phyloP scores from a whole-genome alignment of 2,329 filamentous ascomycete species.

The Fusarium anguioides region DNA sequence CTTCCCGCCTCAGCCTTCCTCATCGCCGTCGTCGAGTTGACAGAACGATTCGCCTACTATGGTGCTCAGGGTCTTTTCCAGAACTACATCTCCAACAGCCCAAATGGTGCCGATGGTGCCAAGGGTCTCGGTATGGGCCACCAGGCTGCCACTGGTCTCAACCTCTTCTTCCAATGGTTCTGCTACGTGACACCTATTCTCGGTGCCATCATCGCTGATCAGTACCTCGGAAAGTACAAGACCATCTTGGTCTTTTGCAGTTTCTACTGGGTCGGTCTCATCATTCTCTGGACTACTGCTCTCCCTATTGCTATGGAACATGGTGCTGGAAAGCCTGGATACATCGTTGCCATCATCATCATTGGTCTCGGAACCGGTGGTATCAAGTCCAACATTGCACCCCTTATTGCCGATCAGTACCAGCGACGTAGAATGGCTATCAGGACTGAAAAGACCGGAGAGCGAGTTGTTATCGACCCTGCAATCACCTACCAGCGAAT shows the following conservation, averaged over 20 bases:
- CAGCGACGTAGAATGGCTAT: constrained; percentile 63
- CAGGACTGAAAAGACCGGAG: constrained; percentile 60
- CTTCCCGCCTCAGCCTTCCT: constrained; percentile 66
- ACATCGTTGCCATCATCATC: constrained; percentile 67
- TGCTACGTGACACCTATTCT: constrained; percentile 57
- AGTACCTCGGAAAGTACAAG: constrained; percentile 70
- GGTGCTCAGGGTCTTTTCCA: constrained; percentile 65
- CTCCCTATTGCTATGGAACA: constrained; percentile 52
- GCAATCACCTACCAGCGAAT: constrained; percentile 74
- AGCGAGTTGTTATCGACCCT: constrained; percentile 74
- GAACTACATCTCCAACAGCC: constrained; percentile 61
- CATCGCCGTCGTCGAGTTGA: constrained; percentile 66
- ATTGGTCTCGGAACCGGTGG: constrained; percentile 75
- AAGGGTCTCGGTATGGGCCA: constrained; percentile 67
- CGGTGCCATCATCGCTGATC: constrained; percentile 67
- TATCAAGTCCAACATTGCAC: constrained; percentile 74
- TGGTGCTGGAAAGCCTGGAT: constrained; percentile 59
- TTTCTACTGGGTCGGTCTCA: constrained; percentile 68
- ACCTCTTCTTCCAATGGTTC: constrained; percentile 67
- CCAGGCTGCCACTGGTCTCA: constrained; percentile 64
- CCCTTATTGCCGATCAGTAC: constrained; percentile 74
- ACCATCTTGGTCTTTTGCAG: constrained; percentile 68
- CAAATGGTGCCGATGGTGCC: constrained; percentile 49
- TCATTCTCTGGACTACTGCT: constrained; percentile 65
- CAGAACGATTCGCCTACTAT: constrained; percentile 69